Conservation (phyloP, 805 yeast genomes). For the Candida michaelii region DNA sequence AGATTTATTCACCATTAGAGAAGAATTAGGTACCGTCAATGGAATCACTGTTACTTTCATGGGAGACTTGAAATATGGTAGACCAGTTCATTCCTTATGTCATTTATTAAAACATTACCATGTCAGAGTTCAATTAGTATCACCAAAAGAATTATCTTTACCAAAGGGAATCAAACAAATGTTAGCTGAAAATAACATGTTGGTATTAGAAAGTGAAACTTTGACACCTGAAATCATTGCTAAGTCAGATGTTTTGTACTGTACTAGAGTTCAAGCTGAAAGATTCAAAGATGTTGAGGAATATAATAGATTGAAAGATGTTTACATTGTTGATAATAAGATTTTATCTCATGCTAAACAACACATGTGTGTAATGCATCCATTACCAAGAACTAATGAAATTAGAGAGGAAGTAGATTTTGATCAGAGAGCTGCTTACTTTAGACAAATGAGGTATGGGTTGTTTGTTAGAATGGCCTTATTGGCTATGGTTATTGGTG, state of each 20-base stretch:
- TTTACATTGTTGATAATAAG: slow-evolving; percentile 89
- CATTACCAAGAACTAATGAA: slow-evolving; percentile 95
- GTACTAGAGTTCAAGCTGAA: slow-evolving; percentile 98
- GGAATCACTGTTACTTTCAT: slow-evolving; percentile 97
- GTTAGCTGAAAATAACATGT: slow-evolving; percentile 66
- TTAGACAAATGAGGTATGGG: slow-evolving; percentile 99
- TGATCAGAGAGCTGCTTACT: slow-evolving; percentile 98
- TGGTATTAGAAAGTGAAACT: slow-evolving; percentile 68
- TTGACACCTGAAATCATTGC: slow-evolving; percentile 84
- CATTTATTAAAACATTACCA: slow-evolving; percentile 88
- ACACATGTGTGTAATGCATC: slow-evolving; percentile 99
- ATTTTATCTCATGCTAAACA: slow-evolving; percentile 90
- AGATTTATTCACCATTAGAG: slow-evolving; percentile 97
- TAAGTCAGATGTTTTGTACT: slow-evolving; percentile 90
- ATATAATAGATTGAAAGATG: slow-evolving; percentile 86
- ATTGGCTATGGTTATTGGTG: slow-evolving; percentile 96
- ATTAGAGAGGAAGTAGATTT: slow-evolving; percentile 98
- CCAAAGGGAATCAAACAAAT: slow-evolving; percentile 73
- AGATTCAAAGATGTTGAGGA: slow-evolving; percentile 76
- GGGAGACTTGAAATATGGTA: slow-evolving; percentile 98
- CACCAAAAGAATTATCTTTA: slow-evolving; percentile 84
- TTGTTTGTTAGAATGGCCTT: slow-evolving; percentile 98
- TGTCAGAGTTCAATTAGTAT: slow-evolving; percentile 86
- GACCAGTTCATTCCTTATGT: slow-evolving; percentile 97
- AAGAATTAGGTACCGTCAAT: slow-evolving; percentile 97